A percentile compares a stretch with the other conserved stretches of the same genome.
Conservation (phyloP, 2,329 filamentous ascomycete genomes). For the Microsporum ferrugineum region DNA sequence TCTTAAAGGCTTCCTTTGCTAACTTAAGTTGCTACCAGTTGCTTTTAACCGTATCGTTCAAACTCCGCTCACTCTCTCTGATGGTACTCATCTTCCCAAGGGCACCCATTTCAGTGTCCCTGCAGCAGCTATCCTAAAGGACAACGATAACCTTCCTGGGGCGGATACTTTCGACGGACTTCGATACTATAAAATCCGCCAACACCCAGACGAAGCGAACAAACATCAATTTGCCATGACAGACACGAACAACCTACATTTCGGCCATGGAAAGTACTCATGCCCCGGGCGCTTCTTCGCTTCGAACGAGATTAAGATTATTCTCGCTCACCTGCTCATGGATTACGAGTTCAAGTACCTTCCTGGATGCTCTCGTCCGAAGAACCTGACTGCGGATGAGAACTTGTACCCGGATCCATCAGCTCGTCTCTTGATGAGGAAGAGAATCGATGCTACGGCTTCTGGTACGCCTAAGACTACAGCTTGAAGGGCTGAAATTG, state of each 20-base stretch:
- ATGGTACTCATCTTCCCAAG: conserved; percentile 14
- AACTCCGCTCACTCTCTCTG: conserved; percentile 15
- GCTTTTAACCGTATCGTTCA: conserved; percentile 14
- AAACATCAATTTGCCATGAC: conserved; percentile 16
- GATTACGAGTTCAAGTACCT: conserved; percentile 22
- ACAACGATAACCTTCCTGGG: conserved; percentile 11
- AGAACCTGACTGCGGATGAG: conserved; percentile 17
- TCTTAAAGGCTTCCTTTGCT: neutral
- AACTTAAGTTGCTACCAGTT: neutral
- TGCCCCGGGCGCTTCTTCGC: conserved; percentile 29
- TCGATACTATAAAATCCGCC: conserved; percentile 14
- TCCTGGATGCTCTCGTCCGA: conserved; percentile 12
- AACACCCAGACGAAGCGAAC: conserved; percentile 10
- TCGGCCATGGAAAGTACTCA: conserved; percentile 23
- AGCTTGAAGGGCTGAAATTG: neutral
- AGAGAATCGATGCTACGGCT: neutral
- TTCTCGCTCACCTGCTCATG: conserved; percentile 19
- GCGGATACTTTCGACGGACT: conserved; percentile 19
- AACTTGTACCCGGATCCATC: conserved; percentile 17
- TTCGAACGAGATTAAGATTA: conserved; percentile 22
- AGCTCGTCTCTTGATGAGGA: conserved; percentile 13
- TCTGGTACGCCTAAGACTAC: neutral
- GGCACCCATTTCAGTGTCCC: conserved; percentile 10
- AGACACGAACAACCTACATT: conserved; percentile 15
- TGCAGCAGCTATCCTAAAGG: conserved; percentile 7